Conservation (phyloP, 1,284 basidiomycete genomes). For the Ustanciosporium gigantosporum region DNA sequence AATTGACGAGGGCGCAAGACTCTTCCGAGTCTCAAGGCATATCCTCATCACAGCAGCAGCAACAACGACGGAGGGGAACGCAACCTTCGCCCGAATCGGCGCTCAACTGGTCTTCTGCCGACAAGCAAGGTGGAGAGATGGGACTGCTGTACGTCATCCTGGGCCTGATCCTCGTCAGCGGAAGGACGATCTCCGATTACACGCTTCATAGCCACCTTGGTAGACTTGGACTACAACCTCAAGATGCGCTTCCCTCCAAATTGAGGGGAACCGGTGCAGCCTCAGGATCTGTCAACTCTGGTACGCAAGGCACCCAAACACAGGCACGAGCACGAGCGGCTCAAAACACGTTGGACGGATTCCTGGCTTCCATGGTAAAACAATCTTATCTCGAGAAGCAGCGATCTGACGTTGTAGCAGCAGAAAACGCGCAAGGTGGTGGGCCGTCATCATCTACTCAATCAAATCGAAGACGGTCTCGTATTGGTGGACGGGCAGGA, state of each 20-base stretch:
- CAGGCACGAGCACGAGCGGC: constrained; percentile 13
- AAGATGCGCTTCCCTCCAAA: constrained; percentile 14
- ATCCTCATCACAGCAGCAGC: background rate
- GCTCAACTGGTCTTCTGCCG: constrained; percentile 27
- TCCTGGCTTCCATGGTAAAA: constrained; percentile 33
- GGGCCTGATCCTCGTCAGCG: constrained; percentile 58
- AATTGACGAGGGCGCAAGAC: constrained; percentile 3
- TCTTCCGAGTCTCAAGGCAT: constrained; percentile 1
- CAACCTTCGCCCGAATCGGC: constrained; percentile 5
- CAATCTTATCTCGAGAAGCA: constrained; percentile 56
- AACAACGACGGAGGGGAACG: background rate
- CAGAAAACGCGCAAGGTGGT: background rate
- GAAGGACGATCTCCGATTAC: constrained; percentile 53
- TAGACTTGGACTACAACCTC: constrained; percentile 14
- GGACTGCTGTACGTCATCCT: constrained; percentile 57
- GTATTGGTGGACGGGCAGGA: constrained; percentile 2
- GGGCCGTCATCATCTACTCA: constrained; percentile 3
- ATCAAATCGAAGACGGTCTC: constrained; percentile 7
- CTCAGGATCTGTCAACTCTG: constrained; percentile 2
- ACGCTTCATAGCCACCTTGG: constrained; percentile 22
- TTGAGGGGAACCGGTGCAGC: constrained; percentile 22
- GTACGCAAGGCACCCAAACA: constrained; percentile 26
- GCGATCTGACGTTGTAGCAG: constrained; percentile 16
- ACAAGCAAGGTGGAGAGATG: constrained; percentile 45
- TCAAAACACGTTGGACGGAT: constrained; percentile 40